Evolutionary conservation across 2,329 filamentous ascomycete species (phyloP).

Genomic region (Graphium sp.): DNA sequence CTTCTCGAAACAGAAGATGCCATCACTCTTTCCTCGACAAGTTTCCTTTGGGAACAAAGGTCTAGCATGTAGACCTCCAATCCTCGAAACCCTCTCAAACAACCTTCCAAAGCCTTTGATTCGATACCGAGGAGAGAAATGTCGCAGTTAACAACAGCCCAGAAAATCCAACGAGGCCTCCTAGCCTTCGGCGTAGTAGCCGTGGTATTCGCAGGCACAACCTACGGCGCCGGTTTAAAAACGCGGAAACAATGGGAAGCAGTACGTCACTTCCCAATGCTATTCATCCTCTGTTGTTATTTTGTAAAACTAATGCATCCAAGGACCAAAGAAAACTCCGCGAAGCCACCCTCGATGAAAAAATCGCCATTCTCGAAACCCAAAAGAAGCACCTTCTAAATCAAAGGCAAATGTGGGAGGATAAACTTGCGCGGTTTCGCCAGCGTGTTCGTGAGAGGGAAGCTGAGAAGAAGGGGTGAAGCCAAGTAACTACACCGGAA

Average conservation of each 20-base stretch:
- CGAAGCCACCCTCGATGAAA: conserved; percentile 20
- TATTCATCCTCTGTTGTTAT: background rate
- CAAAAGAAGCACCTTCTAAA: conserved; percentile 20
- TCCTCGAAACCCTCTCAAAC: no score
- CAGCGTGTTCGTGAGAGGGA: conserved; percentile 20
- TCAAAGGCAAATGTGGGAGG: conserved; percentile 20
- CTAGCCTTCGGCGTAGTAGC: conserved; percentile 26
- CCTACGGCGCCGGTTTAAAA: conserved; percentile 32
- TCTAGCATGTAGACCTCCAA: no score
- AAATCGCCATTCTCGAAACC: conserved; percentile 24
- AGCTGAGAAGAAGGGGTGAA: conserved; percentile 7
- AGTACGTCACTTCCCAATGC: conserved; percentile 11
- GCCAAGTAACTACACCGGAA: background rate
- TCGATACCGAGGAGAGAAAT: no score
- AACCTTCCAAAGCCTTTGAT: no score
- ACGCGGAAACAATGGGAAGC: conserved; percentile 26
- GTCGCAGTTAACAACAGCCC: no score
- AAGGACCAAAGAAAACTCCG: conserved; percentile 18
- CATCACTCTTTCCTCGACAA: no score
- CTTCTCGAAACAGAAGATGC: no score
- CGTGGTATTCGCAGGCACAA: conserved; percentile 25
- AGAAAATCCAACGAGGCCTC: conserved; percentile 6
- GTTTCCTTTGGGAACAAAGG: no score
- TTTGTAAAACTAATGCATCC: background rate
- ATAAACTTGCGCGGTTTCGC: conserved; percentile 21